A percentile compares a stretch with the other conserved stretches of the same genome.
Evolutionary conservation across 371 early-diverging fungal genomes (phyloP).

Genomic region (Zychaea mexicana): DNA sequence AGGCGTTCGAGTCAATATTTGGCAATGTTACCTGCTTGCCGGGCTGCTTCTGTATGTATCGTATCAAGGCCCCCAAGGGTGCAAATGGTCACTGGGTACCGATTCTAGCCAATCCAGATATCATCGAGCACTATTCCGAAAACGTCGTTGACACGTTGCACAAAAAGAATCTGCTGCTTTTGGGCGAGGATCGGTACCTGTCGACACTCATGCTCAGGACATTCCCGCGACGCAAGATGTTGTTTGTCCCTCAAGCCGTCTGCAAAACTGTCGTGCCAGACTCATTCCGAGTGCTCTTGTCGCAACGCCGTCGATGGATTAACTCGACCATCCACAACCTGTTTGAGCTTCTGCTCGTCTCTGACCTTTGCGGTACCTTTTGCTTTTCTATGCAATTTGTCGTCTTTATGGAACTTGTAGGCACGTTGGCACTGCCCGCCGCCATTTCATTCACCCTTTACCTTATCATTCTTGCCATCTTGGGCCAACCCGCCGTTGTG

Average conservation of each 20-base stretch:
- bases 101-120: conserved; percentile 84
- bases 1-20: conserved; percentile 95
- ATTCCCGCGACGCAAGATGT: conserved; percentile 88
- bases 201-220: conserved; percentile 93
- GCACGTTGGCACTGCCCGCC: conserved; percentile 82
- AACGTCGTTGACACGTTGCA: conserved; percentile 94
- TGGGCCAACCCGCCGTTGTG: conserved; percentile 64
- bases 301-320: conserved; percentile 82
- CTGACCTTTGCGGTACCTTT: conserved; percentile 87
- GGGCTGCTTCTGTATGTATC: conserved; percentile 97
- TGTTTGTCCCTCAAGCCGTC: conserved; percentile 91
- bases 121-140: conserved; percentile 88
- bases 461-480: conserved; percentile 48
- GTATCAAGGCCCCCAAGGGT: conserved; percentile 84
- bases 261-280: conserved; percentile 89
- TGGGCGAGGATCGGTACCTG: conserved; percentile 96
- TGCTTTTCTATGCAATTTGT: conserved; percentile 92
- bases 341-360: conserved; percentile 82
- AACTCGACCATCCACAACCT: conserved; percentile 62
- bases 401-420: conserved; percentile 82
- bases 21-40: conserved; percentile 97
- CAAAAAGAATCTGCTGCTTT: conserved; percentile 90
- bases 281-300: conserved; percentile 74
- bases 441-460: conserved; percentile 76
- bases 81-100: conserved; percentile 76